Percentiles rank a stretch among this genome's conserved stretches.
phyloP scores from a whole-genome alignment of 176 grass and related monocot genomes.

The Hordeum marinum region DNA sequence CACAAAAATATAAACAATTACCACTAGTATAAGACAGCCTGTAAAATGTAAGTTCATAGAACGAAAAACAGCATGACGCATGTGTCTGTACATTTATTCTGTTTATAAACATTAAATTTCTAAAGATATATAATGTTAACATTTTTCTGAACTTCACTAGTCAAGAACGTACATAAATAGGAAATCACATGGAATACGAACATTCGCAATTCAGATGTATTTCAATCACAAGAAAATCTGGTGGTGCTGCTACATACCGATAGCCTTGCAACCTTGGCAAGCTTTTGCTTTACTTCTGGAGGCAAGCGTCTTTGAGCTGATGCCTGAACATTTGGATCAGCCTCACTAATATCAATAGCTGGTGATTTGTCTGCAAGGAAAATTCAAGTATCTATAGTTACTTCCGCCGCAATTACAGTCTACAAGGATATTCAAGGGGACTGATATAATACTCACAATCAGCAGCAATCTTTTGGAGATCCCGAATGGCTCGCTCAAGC shows the following conservation, averaged over 20 bases:
- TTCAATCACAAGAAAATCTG: slow-evolving; percentile 20
- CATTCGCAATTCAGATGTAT: background rate
- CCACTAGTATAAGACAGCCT: background rate
- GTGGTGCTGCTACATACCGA: slow-evolving; percentile 59
- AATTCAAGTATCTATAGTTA: slow-evolving; percentile 40
- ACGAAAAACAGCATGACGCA: background rate
- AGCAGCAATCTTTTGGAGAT: slow-evolving; percentile 84
- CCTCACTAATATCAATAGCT: slow-evolving; percentile 69
- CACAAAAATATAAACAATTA: background rate
- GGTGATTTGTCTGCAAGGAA: slow-evolving; percentile 67
- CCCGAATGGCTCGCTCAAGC: slow-evolving; percentile 90
- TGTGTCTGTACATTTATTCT: background rate
- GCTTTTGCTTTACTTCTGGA: slow-evolving; percentile 86
- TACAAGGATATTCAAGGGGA: slow-evolving; percentile 16
- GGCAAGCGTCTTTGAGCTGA: slow-evolving; percentile 89
- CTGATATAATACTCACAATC: slow-evolving; percentile 59
- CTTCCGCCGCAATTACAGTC: background rate
- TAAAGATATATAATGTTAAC: background rate
- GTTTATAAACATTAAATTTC: background rate
- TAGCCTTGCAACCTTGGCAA: slow-evolving; percentile 97
- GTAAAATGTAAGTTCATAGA: slow-evolving; percentile 2
- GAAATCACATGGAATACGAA: background rate
- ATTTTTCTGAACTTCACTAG: background rate
- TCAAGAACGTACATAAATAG: background rate
- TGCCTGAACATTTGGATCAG: slow-evolving; percentile 64